Base-by-base conservation (phyloP, 805 yeast genomes). In the Suhomyces sp. region DNA sequence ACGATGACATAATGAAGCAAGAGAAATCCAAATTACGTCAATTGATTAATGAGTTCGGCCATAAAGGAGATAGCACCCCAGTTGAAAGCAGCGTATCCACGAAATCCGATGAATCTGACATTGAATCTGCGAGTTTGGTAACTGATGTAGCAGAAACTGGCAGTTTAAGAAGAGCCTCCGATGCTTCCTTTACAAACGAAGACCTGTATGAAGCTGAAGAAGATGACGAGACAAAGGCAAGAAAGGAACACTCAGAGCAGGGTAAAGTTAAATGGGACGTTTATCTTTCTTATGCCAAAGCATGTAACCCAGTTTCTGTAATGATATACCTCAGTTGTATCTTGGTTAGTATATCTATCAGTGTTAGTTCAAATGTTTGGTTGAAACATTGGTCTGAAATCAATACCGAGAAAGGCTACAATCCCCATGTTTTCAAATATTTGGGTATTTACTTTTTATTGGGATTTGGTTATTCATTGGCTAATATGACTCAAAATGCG, bases 301-400 rank as follows among this genome's bases (percentile, higher is more conserved):
- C 98, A 0, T 92, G 97, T 73, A 89, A 89, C 55, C 80, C 86
- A 7, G 70, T 63, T 47, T 82, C 81, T 54, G 96, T 91, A 15
- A 22, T 75, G 0, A 59, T 86, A 2, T 86, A 85, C 64, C 58
- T 90, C 47, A 48, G 64, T 0, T 76, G 83, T 56, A 77, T 87
- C 55, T 62, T 86, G n/a, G 45, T 79, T 4, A 78, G 89, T 0
- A 86, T 82, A 79, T 64, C 78, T 9, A 62, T 84, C 47, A 79
- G 84, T 52, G 93, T 89, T 47, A 72, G 73, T 44, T 84, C 91
- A 35, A 91, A 86, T 65, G 81, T 93, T 49, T 94, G 99, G 99
- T 81, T 94, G 62, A 94, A 94, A 68, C 89, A 89, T 68, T 94
- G 99, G 99, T 89, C 98, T 10, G 99, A 94, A 66, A 82, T 87